A percentile compares a stretch with the other conserved stretches of the same genome.
Evolutionary conservation across 768 basidiomycete species (phyloP).

Genomic region (Trametes gibbosa): DNA sequence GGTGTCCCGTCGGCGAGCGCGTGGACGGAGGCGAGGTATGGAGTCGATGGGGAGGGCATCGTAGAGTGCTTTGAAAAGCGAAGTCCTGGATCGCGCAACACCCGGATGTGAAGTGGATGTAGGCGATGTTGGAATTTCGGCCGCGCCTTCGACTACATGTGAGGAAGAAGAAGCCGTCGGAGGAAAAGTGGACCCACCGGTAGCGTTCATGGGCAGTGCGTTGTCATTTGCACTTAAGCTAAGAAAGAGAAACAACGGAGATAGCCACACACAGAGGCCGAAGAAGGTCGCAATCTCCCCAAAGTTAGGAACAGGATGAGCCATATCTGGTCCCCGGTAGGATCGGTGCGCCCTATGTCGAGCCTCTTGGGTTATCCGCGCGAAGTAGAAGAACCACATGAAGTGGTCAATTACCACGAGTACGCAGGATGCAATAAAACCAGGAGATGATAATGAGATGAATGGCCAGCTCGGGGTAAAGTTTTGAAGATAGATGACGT

Average conservation of each 20-base stretch:
- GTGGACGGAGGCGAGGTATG: constrained; percentile 43
- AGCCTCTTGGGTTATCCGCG: constrained; percentile 63
- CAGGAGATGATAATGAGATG: constrained; percentile 82
- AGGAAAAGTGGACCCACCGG: constrained; percentile 35
- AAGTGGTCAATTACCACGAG: constrained; percentile 91
- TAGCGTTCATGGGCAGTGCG: constrained; percentile 74
- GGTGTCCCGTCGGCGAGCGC: constrained; percentile 45
- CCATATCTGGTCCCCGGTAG: constrained; percentile 42
- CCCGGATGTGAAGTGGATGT: constrained; percentile 27
- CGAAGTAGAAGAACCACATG: constrained; percentile 95
- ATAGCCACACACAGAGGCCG: constrained; percentile 81
- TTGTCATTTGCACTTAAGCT: constrained; percentile 97
- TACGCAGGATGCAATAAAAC: constrained; percentile 82
- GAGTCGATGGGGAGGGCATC: constrained; percentile 41
- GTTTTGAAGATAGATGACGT: constrained; percentile 89
- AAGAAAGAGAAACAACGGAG: constrained; percentile 91
- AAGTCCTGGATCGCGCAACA: constrained; percentile 43
- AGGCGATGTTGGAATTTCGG: constrained; percentile 26
- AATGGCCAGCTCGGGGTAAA: constrained; percentile 89
- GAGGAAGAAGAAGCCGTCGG: not conserved
- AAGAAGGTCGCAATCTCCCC: constrained; percentile 83
- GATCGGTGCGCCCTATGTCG: constrained; percentile 45
- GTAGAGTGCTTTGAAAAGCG: constrained; percentile 67
- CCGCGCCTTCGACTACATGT: not conserved
- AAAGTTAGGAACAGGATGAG: constrained; percentile 40